These are phyloP conservation scores for Verticillium nonalfalfae DNA, from an alignment of 2,329 filamentous ascomycete species.

Conservation along the genomic window DNA sequence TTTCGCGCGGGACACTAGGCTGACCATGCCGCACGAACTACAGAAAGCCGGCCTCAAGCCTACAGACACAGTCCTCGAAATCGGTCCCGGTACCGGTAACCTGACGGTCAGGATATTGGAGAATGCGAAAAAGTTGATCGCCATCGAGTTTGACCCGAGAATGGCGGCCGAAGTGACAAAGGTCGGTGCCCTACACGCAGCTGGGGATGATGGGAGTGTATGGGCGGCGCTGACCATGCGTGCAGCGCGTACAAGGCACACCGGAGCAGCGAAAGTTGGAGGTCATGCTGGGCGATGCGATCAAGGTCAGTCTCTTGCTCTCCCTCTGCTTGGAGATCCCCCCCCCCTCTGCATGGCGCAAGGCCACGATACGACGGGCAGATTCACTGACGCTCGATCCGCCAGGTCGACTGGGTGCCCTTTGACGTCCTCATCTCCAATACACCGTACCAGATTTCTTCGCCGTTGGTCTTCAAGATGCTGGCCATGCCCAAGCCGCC, in stretches of 20 bases:
- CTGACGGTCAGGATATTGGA: conserved; percentile 85
- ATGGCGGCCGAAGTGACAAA: conserved; percentile 96
- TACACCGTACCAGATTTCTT: conserved; percentile 72
- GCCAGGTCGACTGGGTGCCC: conserved; percentile 37
- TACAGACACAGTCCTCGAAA: conserved; percentile 83
- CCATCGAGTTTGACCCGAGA: conserved; percentile 88
- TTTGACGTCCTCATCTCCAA: conserved; percentile 79
- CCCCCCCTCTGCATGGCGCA: too few species aligned
- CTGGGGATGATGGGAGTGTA: background rate
- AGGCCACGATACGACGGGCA: too few species aligned
- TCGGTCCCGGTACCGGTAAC: conserved; percentile 85
- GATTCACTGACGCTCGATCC: background rate
- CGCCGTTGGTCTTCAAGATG: conserved; percentile 85
- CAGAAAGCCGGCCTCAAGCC: conserved; percentile 87
- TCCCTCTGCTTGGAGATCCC: too few species aligned
- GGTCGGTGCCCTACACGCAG: conserved; percentile 24
- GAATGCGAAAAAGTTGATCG: conserved; percentile 73
- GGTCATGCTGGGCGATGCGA: conserved; percentile 79
- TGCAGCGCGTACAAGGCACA: conserved; percentile 78
- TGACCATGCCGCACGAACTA: conserved; percentile 22
- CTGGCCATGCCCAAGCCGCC: conserved; percentile 77
- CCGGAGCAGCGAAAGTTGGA: conserved; percentile 80
- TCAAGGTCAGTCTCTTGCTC: conserved; percentile 7
- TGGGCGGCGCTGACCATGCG: conserved; percentile 54
- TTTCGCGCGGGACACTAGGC: background rate